Percentiles rank a stretch among this genome's conserved stretches.
phyloP scores from a whole-genome alignment of 2,329 filamentous ascomycete genomes.

The Ciborinia camelliae region DNA sequence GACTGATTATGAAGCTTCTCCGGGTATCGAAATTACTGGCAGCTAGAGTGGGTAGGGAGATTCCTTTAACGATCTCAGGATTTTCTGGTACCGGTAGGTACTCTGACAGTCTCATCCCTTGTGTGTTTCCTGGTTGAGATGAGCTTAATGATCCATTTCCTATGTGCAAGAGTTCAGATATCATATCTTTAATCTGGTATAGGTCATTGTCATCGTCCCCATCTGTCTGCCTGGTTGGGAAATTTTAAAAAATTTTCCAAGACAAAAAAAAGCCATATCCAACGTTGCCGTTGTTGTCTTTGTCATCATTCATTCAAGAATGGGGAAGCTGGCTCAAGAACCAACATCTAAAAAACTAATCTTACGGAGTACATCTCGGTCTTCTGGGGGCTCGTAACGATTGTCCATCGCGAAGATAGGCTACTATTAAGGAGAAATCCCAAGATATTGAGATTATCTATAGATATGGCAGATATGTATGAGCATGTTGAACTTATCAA shows the following conservation, averaged over 20 bases:
- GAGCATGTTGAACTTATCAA: background rate
- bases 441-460: background rate
- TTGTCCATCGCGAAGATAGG: background rate
- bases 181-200: background rate
- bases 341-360: background rate
- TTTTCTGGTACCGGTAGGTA: background rate
- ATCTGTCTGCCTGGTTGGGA: constrained; percentile 9
- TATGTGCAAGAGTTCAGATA: background rate
- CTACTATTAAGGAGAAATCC: constrained; percentile 1
- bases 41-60: background rate
- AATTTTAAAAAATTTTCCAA: background rate
- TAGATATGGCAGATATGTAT: background rate
- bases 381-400: constrained; percentile 1
- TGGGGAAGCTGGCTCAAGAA: background rate
- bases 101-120: background rate
- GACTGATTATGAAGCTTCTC: constrained; percentile 1
- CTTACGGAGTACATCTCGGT: too few species aligned
- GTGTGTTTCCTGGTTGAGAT: constrained; percentile 3
- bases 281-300: background rate
- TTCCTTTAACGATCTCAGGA: constrained; percentile 1
- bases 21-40: background rate
- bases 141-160: constrained; percentile 9
- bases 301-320: too few species aligned
- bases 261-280: background rate
- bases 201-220: background rate